Conservation (phyloP, 139 green algal genomes). For the Pseudopediastrum boryanum region DNA sequence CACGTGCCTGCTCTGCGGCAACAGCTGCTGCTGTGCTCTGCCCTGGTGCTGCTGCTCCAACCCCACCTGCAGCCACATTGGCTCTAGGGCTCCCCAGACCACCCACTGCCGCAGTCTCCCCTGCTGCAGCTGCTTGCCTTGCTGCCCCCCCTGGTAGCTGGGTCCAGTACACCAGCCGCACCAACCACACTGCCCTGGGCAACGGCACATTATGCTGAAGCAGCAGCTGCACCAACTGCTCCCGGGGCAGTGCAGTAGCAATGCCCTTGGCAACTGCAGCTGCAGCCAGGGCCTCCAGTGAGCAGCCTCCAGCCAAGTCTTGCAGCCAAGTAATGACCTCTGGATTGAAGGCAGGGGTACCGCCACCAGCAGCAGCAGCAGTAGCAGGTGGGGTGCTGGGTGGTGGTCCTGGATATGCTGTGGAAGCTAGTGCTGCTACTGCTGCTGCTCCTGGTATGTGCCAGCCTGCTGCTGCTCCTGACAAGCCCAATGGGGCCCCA, state of each 20-base stretch:
- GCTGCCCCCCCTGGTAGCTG: slow-evolving; percentile 15
- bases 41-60: slow-evolving; percentile 10
- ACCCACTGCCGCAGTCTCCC: neutral
- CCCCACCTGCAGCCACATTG: neutral
- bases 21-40: neutral
- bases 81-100: neutral
- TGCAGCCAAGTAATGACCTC: slow-evolving; percentile 10
- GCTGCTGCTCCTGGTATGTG: neutral
- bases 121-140: slow-evolving; percentile 13
- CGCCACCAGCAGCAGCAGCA: neutral
- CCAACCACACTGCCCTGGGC: slow-evolving; percentile 43
- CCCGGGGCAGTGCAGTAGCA: neutral
- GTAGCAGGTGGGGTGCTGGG: neutral
- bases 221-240: slow-evolving; percentile 22
- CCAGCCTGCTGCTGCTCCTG: neutral
- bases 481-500: slow-evolving; percentile 1
- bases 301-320: slow-evolving; percentile 12
- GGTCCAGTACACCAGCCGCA: slow-evolving; percentile 35
- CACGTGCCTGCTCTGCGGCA: slow-evolving; percentile 9
- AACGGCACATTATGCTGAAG: slow-evolving; percentile 30
- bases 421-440: neutral
- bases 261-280: neutral
- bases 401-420: too few relatives aligned
- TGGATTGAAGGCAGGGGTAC: neutral
- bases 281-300: slow-evolving; percentile 7